These are phyloP conservation scores for Aristolochia californica DNA, from an alignment of 164 flowering plant species.

Conservation along the genomic window DNA sequence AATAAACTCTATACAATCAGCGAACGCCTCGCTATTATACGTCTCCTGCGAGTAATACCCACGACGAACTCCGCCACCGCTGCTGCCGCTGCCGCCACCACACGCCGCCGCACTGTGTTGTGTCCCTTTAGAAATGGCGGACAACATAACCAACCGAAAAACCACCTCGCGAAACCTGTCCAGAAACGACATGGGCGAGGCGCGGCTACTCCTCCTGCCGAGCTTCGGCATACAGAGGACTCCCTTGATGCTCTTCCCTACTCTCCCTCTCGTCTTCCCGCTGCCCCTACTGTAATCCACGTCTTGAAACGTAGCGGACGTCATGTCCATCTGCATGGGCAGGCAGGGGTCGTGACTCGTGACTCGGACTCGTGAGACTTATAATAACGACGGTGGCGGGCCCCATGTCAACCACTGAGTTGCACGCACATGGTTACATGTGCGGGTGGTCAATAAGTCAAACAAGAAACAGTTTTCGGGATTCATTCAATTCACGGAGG, in stretches of 20 bases:
- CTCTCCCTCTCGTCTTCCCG: slow-evolving; percentile 7
- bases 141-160: slow-evolving; percentile 11
- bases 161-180: slow-evolving; percentile 11
- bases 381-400: neutral
- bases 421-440: slow-evolving; percentile 33
- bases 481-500: no score
- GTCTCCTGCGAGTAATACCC: slow-evolving; percentile 22
- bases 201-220: slow-evolving; percentile 4
- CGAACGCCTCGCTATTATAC: slow-evolving; percentile 61
- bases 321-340: no score
- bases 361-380: no score
- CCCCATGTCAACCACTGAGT: neutral
- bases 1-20: slow-evolving; percentile 83
- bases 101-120: neutral
- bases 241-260: slow-evolving; percentile 12
- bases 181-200: slow-evolving; percentile 3
- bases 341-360: no score
- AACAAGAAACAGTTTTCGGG: no score
- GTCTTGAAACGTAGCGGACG: neutral
- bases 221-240: slow-evolving; percentile 36
- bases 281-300: neutral
- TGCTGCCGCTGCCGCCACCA: neutral
- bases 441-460: slow-evolving; percentile 6
- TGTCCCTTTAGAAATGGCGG: slow-evolving; percentile 8
- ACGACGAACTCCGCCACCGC: neutral